Evolutionary conservation across 768 basidiomycete genomes (phyloP).

Genomic region (Nidularia pulvinata): DNA sequence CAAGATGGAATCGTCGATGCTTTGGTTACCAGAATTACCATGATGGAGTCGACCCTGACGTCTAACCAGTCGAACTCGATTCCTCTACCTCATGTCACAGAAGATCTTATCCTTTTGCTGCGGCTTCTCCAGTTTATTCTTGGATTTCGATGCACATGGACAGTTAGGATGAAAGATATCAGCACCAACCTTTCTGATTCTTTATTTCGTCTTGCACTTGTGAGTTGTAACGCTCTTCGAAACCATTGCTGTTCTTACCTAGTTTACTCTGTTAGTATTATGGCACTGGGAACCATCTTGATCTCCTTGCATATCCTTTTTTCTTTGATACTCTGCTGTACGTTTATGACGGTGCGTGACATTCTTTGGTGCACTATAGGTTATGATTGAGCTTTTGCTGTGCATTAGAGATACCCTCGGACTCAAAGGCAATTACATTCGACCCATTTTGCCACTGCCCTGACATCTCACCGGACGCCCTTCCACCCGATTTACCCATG

Average conservation of each 20-base stretch:
- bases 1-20: slow-evolving; percentile 60
- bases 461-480: slow-evolving; percentile 39
- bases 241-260: background rate
- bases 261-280: slow-evolving; percentile 39
- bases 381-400: no score
- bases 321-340: slow-evolving; percentile 76
- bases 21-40: slow-evolving; percentile 43
- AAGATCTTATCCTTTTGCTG: slow-evolving; percentile 54
- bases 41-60: slow-evolving; percentile 32
- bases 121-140: slow-evolving; percentile 76
- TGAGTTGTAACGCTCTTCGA: slow-evolving; percentile 31
- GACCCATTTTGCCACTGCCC: slow-evolving; percentile 75
- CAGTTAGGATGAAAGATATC: slow-evolving; percentile 42
- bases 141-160: slow-evolving; percentile 63
- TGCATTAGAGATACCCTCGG: slow-evolving; percentile 56
- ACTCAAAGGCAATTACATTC: slow-evolving; percentile 48
- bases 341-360: slow-evolving; percentile 63
- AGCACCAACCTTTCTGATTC: slow-evolving; percentile 36
- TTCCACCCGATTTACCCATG: slow-evolving; percentile 55
- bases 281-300: slow-evolving; percentile 49
- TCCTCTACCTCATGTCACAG: slow-evolving; percentile 22
- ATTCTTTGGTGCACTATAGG: slow-evolving; percentile 1
- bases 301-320: slow-evolving; percentile 60
- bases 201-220: slow-evolving; percentile 52
- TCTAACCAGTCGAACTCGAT: slow-evolving; percentile 11